Conservation (phyloP, 2,329 filamentous ascomycete genomes). For the Boeremia lycopersici region DNA sequence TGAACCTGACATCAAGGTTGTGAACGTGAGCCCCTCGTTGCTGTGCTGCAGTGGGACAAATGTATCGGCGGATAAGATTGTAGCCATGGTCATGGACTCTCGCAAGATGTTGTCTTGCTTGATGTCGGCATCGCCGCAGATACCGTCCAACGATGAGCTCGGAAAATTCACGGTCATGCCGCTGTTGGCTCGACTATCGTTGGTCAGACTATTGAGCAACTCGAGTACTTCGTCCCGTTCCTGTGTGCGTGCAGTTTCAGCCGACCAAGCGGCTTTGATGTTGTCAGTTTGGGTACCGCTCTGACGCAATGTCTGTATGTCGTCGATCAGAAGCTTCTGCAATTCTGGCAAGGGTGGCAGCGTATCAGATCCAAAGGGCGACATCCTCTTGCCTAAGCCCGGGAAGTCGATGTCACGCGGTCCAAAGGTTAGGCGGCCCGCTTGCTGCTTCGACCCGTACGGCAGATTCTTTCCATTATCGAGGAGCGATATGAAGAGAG, state of each 20-base stretch:
- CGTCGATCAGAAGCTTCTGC: conserved; percentile 3
- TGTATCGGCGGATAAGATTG: conserved; percentile 12
- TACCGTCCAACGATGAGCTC: conserved; percentile 15
- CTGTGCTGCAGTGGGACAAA: conserved; percentile 22
- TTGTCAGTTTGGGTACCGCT: too few relatives aligned
- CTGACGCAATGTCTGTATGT: background rate
- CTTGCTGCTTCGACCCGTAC: background rate
- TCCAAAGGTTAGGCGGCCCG: background rate
- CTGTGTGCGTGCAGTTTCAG: background rate
- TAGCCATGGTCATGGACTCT: conserved; percentile 6
- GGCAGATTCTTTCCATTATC: conserved; percentile 12
- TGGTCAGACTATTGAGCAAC: background rate
- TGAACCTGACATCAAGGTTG: conserved; percentile 22
- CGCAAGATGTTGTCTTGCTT: conserved; percentile 3
- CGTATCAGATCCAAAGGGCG: conserved; percentile 11
- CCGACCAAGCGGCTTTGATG: background rate
- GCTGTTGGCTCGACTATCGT: background rate
- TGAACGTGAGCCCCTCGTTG: conserved; percentile 24
- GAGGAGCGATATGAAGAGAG: conserved; percentile 16
- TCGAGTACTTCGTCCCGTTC: background rate
- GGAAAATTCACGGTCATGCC: conserved; percentile 6
- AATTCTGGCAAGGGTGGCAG: conserved; percentile 15
- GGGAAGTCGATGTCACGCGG: conserved; percentile 14
- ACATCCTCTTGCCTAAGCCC: conserved; percentile 13
- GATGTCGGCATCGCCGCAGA: conserved; percentile 3